Evolutionary conservation across 129 eudicot genomes (phyloP).

Genomic region (Gnaphalium uliginosum): DNA sequence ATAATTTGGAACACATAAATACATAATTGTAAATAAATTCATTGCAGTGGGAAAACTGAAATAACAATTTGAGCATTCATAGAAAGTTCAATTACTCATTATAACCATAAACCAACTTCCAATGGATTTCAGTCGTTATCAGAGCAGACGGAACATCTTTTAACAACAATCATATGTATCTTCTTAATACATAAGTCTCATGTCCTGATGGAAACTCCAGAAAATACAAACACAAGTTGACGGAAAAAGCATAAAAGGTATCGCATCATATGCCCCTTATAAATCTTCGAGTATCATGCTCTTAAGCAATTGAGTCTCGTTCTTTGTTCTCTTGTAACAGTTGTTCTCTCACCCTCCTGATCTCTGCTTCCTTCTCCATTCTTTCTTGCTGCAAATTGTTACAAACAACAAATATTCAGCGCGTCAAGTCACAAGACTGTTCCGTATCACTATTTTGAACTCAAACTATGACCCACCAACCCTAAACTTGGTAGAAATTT

Average conservation of each 20-base stretch:
- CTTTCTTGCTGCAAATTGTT: constrained; percentile 53
- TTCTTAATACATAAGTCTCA: constrained; percentile 31
- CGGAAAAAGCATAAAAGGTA: constrained; percentile 25
- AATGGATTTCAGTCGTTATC: constrained; percentile 15
- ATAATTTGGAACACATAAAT: too few species aligned
- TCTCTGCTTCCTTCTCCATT: constrained; percentile 65
- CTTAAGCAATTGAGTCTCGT: constrained; percentile 47
- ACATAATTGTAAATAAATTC: not conserved
- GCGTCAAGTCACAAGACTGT: not conserved
- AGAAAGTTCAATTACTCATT: not conserved
- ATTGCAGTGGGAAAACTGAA: not conserved
- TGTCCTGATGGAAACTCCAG: constrained; percentile 21
- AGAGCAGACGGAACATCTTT: not conserved
- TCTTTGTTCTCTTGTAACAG: constrained; percentile 50
- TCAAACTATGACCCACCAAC: not conserved
- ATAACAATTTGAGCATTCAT: not conserved
- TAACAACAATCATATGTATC: constrained; percentile 23
- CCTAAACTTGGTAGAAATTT: not conserved
- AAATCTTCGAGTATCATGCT: constrained; percentile 18
- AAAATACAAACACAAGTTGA: constrained; percentile 25
- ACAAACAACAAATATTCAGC: constrained; percentile 11
- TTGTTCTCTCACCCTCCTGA: constrained; percentile 67
- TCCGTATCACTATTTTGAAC: not conserved
- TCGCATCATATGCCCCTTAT: constrained; percentile 1
- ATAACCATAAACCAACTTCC: not conserved